Percentiles rank a stretch among this genome's conserved stretches.
Evolutionary conservation across 129 eudicot genomes (phyloP).

Genomic region (Smallanthus sonchifolius): DNA sequence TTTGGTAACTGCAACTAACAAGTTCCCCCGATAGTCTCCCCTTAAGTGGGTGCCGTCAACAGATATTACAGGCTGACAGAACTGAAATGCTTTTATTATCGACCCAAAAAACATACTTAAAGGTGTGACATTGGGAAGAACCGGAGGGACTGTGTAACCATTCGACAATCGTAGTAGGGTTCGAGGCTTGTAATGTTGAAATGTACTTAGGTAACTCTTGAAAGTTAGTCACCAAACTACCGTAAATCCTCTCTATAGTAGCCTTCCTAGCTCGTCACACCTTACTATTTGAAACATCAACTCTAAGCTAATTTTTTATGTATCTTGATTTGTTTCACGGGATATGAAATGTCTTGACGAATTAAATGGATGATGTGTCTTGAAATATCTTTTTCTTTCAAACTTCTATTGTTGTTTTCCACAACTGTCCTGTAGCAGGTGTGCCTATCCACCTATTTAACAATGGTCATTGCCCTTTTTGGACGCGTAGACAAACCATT

Average conservation of each 20-base stretch:
- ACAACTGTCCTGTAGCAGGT: neutral
- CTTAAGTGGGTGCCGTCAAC: neutral
- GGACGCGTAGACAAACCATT: neutral
- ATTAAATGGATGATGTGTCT: neutral
- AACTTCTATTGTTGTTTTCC: neutral
- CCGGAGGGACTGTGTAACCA: neutral
- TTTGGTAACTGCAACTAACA: neutral
- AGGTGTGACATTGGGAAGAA: neutral
- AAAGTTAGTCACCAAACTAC: neutral
- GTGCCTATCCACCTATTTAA: neutral
- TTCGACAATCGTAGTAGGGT: neutral
- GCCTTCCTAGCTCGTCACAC: neutral
- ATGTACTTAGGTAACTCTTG: neutral
- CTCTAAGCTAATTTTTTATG: neutral
- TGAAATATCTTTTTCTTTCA: neutral
- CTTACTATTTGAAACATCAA: neutral
- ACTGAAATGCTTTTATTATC: neutral
- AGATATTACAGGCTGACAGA: neutral
- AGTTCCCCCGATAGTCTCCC: neutral
- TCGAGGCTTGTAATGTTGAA: neutral
- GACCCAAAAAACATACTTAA: neutral
- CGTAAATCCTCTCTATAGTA: neutral
- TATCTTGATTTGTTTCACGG: neutral
- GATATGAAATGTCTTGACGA: neutral
- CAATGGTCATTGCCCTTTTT: neutral